These are phyloP conservation scores for Ampelomyces quisqualis DNA, from an alignment of 2,329 filamentous ascomycete genomes.

Conservation along the genomic window DNA sequence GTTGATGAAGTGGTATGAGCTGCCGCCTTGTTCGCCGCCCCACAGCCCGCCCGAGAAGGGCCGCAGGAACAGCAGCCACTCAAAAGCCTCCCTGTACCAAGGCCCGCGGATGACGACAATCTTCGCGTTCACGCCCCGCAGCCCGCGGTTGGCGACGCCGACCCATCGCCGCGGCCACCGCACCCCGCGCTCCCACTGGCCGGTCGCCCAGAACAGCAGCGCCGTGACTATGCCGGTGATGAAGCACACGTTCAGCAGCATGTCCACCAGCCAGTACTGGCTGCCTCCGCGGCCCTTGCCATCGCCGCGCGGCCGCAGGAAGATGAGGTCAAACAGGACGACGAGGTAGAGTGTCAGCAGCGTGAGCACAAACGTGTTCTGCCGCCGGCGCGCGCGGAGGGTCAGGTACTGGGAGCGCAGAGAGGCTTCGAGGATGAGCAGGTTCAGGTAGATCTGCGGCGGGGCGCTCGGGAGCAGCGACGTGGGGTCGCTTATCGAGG, in stretches of 20 bases:
- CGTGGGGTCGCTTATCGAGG: conserved; percentile 65
- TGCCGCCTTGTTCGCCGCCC: conserved; percentile 56
- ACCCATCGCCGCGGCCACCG: conserved; percentile 94
- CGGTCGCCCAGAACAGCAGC: conserved; percentile 87
- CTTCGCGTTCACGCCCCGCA: conserved; percentile 93
- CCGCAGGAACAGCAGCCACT: conserved; percentile 72
- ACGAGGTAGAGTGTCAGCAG: conserved; percentile 77
- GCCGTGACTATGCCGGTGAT: conserved; percentile 87
- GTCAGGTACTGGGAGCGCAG: conserved; percentile 91
- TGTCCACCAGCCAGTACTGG: conserved; percentile 95
- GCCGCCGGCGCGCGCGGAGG: conserved; percentile 79
- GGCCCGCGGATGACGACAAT: conserved; percentile 83
- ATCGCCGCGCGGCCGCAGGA: conserved; percentile 94
- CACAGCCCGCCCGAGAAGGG: conserved; percentile 59
- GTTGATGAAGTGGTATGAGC: conserved; percentile 76
- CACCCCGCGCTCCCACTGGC: conserved; percentile 93
- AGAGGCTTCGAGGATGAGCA: conserved; percentile 93
- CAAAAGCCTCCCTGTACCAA: conserved; percentile 76
- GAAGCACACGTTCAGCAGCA: conserved; percentile 84
- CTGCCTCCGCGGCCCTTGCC: conserved; percentile 86
- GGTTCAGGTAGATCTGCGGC: conserved; percentile 96
- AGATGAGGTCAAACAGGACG: conserved; percentile 86
- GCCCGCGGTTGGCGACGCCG: conserved; percentile 80
- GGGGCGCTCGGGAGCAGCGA: conserved; percentile 84
- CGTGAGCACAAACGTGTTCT: conserved; percentile 89